Conservation (phyloP, 208 protist genomes). For the Trypanosoma platydactyli region DNA sequence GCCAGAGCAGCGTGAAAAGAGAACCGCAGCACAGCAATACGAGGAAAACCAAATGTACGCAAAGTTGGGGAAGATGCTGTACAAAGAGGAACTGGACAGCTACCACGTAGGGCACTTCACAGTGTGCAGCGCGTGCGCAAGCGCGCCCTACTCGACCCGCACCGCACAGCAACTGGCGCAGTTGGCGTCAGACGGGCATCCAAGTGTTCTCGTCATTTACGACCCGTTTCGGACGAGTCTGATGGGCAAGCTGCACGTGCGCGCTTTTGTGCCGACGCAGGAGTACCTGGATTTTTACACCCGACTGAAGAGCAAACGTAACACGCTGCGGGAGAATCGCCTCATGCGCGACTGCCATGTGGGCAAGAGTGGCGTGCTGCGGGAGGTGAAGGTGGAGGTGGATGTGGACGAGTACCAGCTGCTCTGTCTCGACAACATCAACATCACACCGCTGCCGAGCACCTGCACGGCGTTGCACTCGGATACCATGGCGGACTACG, state of each 20-base stretch:
- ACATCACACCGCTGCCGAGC: constrained; percentile 27
- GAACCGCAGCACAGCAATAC: constrained; percentile 14
- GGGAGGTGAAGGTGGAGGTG: constrained; percentile 63
- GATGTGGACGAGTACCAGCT: constrained; percentile 64
- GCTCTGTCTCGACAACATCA: constrained; percentile 42
- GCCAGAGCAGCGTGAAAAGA: constrained; percentile 30
- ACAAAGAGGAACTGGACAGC: constrained; percentile 54
- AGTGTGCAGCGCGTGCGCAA: constrained; percentile 47
- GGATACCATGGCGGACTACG: constrained; percentile 51
- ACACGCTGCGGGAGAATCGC: constrained; percentile 23
- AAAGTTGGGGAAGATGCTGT: constrained; percentile 36
- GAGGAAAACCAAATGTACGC: constrained; percentile 23
- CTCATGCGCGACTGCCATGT: constrained; percentile 50
- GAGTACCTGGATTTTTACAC: constrained; percentile 57
- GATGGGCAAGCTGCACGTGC: constrained; percentile 58
- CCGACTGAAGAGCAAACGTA: constrained; percentile 22
- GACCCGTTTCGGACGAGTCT: constrained; percentile 66
- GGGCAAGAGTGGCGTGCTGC: constrained; percentile 47
- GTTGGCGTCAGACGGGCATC: constrained; percentile 39
- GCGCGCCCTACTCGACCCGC: constrained; percentile 36
- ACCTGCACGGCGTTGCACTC: constrained; percentile 43
- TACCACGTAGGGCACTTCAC: constrained; percentile 65
- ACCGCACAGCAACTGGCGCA: constrained; percentile 47
- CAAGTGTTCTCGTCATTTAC: constrained; percentile 67
- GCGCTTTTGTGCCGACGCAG: constrained; percentile 60